Evolutionary conservation across 2,329 filamentous ascomycete genomes (phyloP).

Genomic region (Aphanoascus verrucosus): DNA sequence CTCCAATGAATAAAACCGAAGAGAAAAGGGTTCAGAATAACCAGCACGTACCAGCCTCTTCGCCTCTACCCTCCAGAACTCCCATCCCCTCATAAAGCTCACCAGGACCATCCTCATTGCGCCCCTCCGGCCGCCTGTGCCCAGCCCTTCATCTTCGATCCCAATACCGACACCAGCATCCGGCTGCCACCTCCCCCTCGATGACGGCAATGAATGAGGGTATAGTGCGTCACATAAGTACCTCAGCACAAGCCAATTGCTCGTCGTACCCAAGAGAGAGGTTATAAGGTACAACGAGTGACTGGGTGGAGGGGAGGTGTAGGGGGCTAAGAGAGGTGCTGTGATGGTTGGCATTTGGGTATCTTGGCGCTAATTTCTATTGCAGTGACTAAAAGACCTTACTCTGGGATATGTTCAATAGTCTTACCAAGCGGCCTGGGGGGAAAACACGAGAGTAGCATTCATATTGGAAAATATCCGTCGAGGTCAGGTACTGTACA

Average conservation of each 20-base stretch:
- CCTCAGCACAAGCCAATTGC: constrained; percentile 48
- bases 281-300: constrained; percentile 36
- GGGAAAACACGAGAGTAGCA: no score
- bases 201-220: background rate
- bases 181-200: constrained; percentile 16
- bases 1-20: background rate
- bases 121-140: constrained; percentile 5
- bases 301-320: constrained; percentile 26
- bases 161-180: constrained; percentile 14
- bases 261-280: constrained; percentile 38
- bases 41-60: constrained; percentile 50
- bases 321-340: constrained; percentile 14
- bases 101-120: constrained; percentile 56
- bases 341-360: constrained; percentile 15
- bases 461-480: background rate
- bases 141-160: constrained; percentile 1
- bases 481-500: no score
- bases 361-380: background rate
- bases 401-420: no score
- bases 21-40: background rate
- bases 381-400: background rate
- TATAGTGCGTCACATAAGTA: constrained; percentile 41
- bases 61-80: constrained; percentile 66
- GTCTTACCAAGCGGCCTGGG: no score
- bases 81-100: constrained; percentile 67